Percentiles rank a stretch among this genome's conserved stretches.
Conservation (phyloP, 2,329 filamentous ascomycete genomes). For the Gremmenia infestans region DNA sequence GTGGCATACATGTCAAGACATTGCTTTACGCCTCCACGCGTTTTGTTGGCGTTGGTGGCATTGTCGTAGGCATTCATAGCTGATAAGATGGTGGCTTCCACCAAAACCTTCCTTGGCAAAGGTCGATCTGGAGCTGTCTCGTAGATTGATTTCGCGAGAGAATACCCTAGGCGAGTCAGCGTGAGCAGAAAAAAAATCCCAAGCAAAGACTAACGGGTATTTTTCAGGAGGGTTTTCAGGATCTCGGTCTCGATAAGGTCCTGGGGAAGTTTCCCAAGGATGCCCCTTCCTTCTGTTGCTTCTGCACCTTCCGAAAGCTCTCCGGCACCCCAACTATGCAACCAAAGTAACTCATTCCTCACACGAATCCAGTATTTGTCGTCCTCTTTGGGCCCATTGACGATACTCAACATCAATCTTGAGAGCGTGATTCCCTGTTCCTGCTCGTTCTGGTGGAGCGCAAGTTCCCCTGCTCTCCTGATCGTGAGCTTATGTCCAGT, state of each 20-base stretch:
- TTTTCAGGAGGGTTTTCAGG: constrained; percentile 60
- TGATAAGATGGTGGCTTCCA: constrained; percentile 55
- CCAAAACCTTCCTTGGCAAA: constrained; percentile 46
- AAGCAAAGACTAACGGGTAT: constrained; percentile 45
- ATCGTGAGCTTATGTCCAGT: constrained; percentile 46
- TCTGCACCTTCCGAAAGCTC: constrained; percentile 34
- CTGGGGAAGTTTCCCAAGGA: constrained; percentile 53
- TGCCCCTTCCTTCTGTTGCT: constrained; percentile 39
- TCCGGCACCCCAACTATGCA: constrained; percentile 64
- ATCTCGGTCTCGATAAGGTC: constrained; percentile 66
- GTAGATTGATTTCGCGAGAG: constrained; percentile 58
- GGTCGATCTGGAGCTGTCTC: constrained; percentile 46
- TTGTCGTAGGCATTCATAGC: constrained; percentile 73
- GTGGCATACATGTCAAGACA: constrained; percentile 65
- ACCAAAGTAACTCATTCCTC: constrained; percentile 65
- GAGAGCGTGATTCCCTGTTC: constrained; percentile 58
- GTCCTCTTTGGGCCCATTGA: constrained; percentile 45
- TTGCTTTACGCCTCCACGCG: constrained; percentile 70
- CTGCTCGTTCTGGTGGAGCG: constrained; percentile 55
- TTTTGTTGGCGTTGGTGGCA: constrained; percentile 74
- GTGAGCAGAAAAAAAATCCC: constrained; percentile 2
- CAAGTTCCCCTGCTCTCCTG: constrained; percentile 55
- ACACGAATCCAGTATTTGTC: constrained; percentile 59
- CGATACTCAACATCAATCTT: constrained; percentile 42
- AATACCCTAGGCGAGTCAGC: constrained; percentile 45